Evolutionary conservation across 2,329 filamentous ascomycete genomes (phyloP), one percentile per base, ranked within the genome.

Genomic region (Fusarium irregulare): DNA sequence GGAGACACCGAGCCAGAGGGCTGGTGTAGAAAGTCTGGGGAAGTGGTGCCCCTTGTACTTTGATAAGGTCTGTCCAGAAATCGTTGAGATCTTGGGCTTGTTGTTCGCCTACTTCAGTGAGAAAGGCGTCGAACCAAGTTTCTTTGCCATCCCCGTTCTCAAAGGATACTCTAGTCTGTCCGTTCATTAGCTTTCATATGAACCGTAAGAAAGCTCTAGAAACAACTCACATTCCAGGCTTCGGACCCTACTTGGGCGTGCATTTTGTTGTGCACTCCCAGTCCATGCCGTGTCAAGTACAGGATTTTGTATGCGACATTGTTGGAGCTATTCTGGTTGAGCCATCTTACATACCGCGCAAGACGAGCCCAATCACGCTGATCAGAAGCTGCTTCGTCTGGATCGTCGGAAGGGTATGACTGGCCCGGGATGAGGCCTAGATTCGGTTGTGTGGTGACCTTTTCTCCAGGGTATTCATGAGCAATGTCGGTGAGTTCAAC

Each of bases 1-100:
- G 82, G 6, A 90, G 80, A 67, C 88, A 90, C 21, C 89, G 84
- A 30, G 83, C 83, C 32, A 90, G 78, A 0, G 89, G 88, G 59
- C 85, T 88, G 6, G 85, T 85, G 78, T 89, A 90, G 72, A 87
- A 87, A 1, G 76, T 79, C 34, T 85, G 74, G 0, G 89, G 88
- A 4, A 86, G 73, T 2, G 87, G 84, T 50, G 89, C 84, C n/a
- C 81, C 81, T 50, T 83, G 76, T 10, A 79, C 64, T 6, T 75
- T 60, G 7, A 87, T 76, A 58, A 85, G 79, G 13, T 80, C 73
- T 21, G 78, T 74, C 84, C 88, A 89, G 74, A 89, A 89, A 1
- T 62, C 56, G 60, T 84, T 82, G 18, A 89, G 84, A 2, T 80
- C 79, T 3, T 76, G 72, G 6, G 88, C 88, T 76, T 91, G 88